These are phyloP conservation scores for Penium margaritaceum DNA, from an alignment of 139 green algal species.

Conservation along the genomic window DNA sequence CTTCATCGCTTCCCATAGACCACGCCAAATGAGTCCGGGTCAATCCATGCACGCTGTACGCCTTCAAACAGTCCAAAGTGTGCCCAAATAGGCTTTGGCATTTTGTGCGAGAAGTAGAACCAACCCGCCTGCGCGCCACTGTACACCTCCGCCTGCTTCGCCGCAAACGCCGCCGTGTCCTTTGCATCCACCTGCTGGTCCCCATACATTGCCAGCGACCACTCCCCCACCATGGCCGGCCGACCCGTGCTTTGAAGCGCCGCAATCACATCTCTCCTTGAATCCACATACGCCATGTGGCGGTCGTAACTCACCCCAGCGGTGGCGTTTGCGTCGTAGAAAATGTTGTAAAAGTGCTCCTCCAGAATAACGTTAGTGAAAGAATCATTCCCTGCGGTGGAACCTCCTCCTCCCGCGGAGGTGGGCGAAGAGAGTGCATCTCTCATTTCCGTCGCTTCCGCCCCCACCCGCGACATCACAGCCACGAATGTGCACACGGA, in stretches of 20 bases:
- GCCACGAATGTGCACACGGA: background rate
- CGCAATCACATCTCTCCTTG: background rate
- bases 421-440: background rate
- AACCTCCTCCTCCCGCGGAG: too few species aligned
- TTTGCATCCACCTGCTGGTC: background rate
- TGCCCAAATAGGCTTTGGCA: too few species aligned
- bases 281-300: background rate
- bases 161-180: background rate
- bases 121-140: constrained; percentile 6
- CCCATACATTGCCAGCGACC: constrained; percentile 22
- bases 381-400: background rate
- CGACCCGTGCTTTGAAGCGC: background rate
- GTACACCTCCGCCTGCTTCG: constrained; percentile 14
- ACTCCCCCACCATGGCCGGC: constrained; percentile 29
- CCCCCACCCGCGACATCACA: background rate
- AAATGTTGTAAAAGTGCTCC: constrained; percentile 16
- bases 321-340: constrained; percentile 2
- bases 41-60: too few species aligned
- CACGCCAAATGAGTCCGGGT: too few species aligned
- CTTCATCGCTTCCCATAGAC: too few species aligned
- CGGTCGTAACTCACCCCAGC: background rate
- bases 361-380: constrained; percentile 28
- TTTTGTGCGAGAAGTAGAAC: constrained; percentile 29
- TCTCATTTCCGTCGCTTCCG: background rate
- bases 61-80: too few species aligned